Evolutionary conservation across 202 grass and related monocot species (phyloP), one percentile per base, ranked within the genome.

Genomic region (Setaria italica): DNA sequence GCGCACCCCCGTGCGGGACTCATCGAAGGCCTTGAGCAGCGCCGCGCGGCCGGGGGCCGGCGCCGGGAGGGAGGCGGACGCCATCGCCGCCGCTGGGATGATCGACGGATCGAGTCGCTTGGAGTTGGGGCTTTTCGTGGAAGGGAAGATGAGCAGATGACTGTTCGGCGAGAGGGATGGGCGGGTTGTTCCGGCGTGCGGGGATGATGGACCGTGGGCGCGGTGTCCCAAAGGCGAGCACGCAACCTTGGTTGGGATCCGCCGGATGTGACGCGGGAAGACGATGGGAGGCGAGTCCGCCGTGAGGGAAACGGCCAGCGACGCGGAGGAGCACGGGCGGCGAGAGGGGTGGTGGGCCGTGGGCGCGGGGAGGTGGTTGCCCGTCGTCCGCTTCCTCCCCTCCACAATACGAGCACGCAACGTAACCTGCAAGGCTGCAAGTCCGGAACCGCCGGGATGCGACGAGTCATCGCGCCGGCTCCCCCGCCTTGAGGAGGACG

Each of bases 11-110:
- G 72, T 74, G 49, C 72, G 72, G 4, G 15, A 3, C 15, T 74
- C 72, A 30, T 74, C 72, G 72, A 74, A 74, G 49, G 72, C 72
- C 72, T 74, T 74, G 72, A 74, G 30, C 15, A 74, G 72, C 49
- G 9, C 48, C 13, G 49, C 49, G 72, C 72, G 72, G 16, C 49
- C 72, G 4, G 72, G 49, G 2, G 72, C 72, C 1, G 49, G 30
- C 0, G 72, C 72, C 72, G 72, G 72, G 29, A 74, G 48, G 9
- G 72, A 74, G 16, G 72, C 33, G 72, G 72, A 55, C 48, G 30
- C 48, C 72, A 74, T 74, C 32, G 33, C 13, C 13, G 58, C 11
- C 11, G 33, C 1, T 33, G 60, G 29, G 60, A 62, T 53, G 50
- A 16, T 16, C 11, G 11, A 49, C 9, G 1, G 56, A 59, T 59